Evolutionary conservation across 2,329 filamentous ascomycete species (phyloP).

Genomic region (Fusarium sp.): DNA sequence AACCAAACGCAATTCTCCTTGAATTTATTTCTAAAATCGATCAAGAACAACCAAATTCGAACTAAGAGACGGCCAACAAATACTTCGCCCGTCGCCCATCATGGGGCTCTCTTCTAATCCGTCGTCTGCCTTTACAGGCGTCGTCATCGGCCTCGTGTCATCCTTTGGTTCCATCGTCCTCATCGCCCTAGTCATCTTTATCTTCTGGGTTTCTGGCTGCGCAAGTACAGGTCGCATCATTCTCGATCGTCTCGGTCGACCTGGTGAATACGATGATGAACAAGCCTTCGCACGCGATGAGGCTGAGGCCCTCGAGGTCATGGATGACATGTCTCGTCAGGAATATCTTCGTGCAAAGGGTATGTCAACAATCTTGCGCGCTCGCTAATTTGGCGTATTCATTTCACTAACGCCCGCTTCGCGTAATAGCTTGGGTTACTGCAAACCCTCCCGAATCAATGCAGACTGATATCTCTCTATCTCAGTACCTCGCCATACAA

Average conservation of each 20-base stretch:
- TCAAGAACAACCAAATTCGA: not conserved
- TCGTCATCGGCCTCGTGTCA: constrained; percentile 93
- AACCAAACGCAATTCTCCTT: constrained; percentile 30
- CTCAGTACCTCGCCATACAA: constrained; percentile 97
- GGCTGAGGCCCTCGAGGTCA: constrained; percentile 91
- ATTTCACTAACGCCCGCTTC: constrained; percentile 32
- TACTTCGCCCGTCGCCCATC: constrained; percentile 32
- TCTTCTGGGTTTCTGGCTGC: constrained; percentile 79
- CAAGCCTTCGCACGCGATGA: constrained; percentile 94
- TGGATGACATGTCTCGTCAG: constrained; percentile 91
- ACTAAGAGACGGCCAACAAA: not conserved
- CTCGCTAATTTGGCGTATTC: not conserved
- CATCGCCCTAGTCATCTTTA: constrained; percentile 88
- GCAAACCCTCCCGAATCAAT: constrained; percentile 95
- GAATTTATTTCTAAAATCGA: not conserved
- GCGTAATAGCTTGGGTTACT: constrained; percentile 82
- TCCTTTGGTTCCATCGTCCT: constrained; percentile 92
- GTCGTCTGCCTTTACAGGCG: constrained; percentile 73
- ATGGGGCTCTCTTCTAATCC: constrained; percentile 51
- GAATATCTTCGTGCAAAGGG: constrained; percentile 97
- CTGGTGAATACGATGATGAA: constrained; percentile 97
- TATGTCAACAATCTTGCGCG: constrained; percentile 56
- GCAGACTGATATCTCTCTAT: constrained; percentile 96
- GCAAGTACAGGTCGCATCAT: constrained; percentile 90
- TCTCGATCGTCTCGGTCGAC: constrained; percentile 90